Percentiles rank a stretch among this genome's conserved stretches.
These are phyloP conservation scores for Begonia masoniana DNA, from an alignment of 306 rosid genomes.

Conservation along the genomic window DNA sequence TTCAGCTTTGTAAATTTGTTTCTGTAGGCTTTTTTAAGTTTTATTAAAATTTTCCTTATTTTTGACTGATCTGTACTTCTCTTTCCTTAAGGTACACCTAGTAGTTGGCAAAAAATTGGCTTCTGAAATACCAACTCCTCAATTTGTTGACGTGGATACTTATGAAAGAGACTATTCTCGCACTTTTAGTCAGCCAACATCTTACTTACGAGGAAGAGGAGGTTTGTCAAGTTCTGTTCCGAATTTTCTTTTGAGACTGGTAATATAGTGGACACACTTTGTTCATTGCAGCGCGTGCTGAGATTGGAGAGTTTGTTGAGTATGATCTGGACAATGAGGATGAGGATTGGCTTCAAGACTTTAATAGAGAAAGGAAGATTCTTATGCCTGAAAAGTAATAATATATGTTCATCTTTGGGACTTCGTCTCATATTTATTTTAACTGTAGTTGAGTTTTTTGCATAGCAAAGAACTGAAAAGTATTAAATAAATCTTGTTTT, in stretches of 20 bases:
- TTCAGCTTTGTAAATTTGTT: too few relatives aligned
- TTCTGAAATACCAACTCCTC: constrained; percentile 84
- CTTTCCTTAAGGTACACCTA: constrained; percentile 30
- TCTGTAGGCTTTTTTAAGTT: background rate
- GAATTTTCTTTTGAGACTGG: background rate
- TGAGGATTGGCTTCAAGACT: constrained; percentile 81
- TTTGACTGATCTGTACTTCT: background rate
- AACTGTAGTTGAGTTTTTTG: background rate
- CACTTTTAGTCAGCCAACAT: constrained; percentile 70
- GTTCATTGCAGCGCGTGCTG: constrained; percentile 60
- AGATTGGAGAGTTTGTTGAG: constrained; percentile 95
- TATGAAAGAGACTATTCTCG: constrained; percentile 87
- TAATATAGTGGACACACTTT: background rate
- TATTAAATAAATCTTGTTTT: too few relatives aligned
- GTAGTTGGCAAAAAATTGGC: constrained; percentile 46
- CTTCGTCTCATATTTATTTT: background rate
- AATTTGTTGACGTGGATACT: constrained; percentile 75
- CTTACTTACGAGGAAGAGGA: constrained; percentile 91
- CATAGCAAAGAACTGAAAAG: too few relatives aligned
- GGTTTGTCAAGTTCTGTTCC: constrained; percentile 25
- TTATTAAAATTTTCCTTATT: background rate
- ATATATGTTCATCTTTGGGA: background rate
- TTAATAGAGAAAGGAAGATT: constrained; percentile 46
- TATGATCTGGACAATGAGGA: constrained; percentile 92
- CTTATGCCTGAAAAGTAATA: constrained; percentile 56